Evolutionary conservation across 305 asterid genomes (phyloP).

Genomic region (Ajuga reptans): DNA sequence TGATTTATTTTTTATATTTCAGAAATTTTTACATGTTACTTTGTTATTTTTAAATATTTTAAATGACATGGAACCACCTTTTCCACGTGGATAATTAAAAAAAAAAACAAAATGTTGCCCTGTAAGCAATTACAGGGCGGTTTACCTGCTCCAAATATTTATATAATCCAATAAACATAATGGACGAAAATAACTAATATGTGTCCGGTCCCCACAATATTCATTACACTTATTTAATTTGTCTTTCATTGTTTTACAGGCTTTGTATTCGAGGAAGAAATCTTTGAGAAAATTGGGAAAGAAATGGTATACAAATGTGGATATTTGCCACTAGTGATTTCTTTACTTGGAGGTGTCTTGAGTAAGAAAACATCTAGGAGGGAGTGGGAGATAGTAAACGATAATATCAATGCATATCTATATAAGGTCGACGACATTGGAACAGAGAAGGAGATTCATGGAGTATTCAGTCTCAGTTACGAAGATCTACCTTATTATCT

Average conservation of each 20-base stretch:
- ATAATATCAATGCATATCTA: background rate
- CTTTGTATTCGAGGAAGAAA: background rate
- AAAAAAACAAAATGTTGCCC: too few species aligned
- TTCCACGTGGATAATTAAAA: too few species aligned
- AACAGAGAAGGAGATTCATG: background rate
- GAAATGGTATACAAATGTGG: conserved; percentile 5
- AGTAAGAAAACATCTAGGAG: background rate
- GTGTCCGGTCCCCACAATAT: too few species aligned
- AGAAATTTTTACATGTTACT: too few species aligned
- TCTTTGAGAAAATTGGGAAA: background rate
- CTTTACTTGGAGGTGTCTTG: conserved; percentile 5
- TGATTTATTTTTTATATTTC: too few species aligned
- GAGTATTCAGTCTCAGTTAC: background rate
- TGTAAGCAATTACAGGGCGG: too few species aligned
- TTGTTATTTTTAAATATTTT: too few species aligned
- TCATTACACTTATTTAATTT: too few species aligned
- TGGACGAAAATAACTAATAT: too few species aligned
- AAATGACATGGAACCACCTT: too few species aligned
- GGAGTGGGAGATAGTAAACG: conserved; percentile 6
- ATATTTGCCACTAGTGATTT: background rate
- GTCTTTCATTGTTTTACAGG: background rate
- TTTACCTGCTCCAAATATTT: too few species aligned
- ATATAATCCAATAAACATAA: too few species aligned
- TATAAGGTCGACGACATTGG: background rate
- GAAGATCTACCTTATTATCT: conserved; percentile 10